Percentiles rank a stretch among this genome's conserved stretches.
Conservation (phyloP, 2,329 filamentous ascomycete genomes). For the Verticillium isaacii region DNA sequence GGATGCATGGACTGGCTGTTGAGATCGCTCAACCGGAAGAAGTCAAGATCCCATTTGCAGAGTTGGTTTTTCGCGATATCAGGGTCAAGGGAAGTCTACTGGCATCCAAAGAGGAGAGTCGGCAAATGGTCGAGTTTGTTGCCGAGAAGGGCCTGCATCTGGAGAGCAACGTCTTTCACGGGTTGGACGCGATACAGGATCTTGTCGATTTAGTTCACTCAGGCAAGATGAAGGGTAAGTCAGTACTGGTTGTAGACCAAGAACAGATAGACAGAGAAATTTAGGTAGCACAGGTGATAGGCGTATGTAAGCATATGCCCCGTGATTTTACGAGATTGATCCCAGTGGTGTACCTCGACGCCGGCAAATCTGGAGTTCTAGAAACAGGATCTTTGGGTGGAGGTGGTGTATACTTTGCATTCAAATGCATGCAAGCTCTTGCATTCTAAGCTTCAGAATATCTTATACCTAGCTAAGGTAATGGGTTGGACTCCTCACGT, state of each 20-base stretch:
- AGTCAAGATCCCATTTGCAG: constrained; percentile 31
- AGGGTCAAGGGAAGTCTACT: constrained; percentile 41
- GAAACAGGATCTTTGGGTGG: no score
- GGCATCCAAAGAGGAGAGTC: constrained; percentile 34
- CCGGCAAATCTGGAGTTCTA: no score
- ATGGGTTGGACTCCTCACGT: no score
- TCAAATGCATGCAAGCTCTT: no score
- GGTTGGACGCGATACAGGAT: constrained; percentile 45
- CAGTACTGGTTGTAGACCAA: constrained; percentile 44
- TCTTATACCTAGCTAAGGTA: no score
- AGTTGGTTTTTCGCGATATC: constrained; percentile 51
- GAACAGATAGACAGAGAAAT: constrained; percentile 21
- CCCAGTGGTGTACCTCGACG: no score
- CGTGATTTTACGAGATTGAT: no score
- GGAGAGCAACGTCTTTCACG: constrained; percentile 45
- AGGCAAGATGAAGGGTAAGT: constrained; percentile 52
- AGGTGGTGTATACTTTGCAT: no score
- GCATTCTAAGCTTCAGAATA: no score
- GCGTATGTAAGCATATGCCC: no score
- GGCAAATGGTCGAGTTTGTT: constrained; percentile 41
- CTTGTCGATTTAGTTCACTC: constrained; percentile 43
- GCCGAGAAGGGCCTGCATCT: constrained; percentile 41
- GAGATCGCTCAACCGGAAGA: constrained; percentile 50
- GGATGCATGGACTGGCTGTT: constrained; percentile 53
- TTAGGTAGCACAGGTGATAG: no score